Conservation (phyloP, 2,329 filamentous ascomycete species). For the Rhytidhysteron rufulum region DNA sequence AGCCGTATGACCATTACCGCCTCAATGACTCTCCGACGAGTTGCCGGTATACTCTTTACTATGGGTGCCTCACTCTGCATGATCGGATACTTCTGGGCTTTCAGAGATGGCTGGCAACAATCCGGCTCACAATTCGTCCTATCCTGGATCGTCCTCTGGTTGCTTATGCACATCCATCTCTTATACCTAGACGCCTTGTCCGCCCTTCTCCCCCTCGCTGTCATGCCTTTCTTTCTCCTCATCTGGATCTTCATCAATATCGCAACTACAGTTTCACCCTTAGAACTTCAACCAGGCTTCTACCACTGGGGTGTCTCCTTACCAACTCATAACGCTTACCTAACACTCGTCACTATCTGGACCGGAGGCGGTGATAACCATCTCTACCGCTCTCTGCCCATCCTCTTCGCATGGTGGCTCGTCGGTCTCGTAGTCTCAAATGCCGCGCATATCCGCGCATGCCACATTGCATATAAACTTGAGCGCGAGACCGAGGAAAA, state of each 20-base stretch:
- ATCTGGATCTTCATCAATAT: constrained; percentile 45
- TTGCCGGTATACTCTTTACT: constrained; percentile 36
- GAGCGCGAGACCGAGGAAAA: constrained; percentile 5
- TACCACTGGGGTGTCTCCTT: constrained; percentile 39
- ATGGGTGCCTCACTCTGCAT: constrained; percentile 40
- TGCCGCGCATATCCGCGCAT: constrained; percentile 17
- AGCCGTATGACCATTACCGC: constrained; percentile 17
- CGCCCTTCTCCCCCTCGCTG: constrained; percentile 36
- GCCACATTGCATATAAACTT: constrained; percentile 18
- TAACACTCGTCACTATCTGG: constrained; percentile 43
- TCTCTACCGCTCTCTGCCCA: constrained; percentile 39
- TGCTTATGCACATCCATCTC: constrained; percentile 44
- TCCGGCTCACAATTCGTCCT: constrained; percentile 39
- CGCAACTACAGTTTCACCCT: constrained; percentile 40
- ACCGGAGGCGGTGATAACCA: constrained; percentile 40
- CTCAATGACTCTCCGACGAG: constrained; percentile 25
- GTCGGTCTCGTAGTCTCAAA: constrained; percentile 14
- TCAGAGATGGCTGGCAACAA: constrained; percentile 39
- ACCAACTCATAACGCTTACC: constrained; percentile 41
- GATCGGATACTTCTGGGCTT: constrained; percentile 43
- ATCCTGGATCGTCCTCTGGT: constrained; percentile 44
- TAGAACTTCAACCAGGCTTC: constrained; percentile 41
- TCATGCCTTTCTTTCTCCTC: constrained; percentile 44
- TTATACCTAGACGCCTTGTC: constrained; percentile 44
- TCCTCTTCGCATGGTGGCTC: constrained; percentile 42